Evolutionary conservation across 164 flowering plant genomes (phyloP).

Genomic region (Dillenia suffruticosa): DNA sequence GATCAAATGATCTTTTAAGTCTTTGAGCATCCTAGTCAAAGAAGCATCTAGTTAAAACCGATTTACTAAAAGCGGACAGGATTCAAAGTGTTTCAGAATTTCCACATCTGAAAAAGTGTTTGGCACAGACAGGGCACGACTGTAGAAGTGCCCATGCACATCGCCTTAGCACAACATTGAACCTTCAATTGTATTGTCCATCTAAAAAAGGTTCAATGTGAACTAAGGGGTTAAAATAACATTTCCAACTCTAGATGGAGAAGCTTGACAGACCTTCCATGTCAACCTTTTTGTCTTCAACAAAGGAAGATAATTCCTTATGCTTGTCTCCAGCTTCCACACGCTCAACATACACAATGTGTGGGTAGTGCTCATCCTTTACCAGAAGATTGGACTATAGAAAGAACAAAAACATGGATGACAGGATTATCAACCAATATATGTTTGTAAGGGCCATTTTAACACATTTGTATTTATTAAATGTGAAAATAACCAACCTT

Average conservation of each 20-base stretch:
- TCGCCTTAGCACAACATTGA: too few relatives aligned
- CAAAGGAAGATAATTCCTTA: slow-evolving; percentile 17
- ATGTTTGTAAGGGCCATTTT: neutral
- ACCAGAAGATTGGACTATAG: slow-evolving; percentile 58
- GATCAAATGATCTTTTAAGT: too few relatives aligned
- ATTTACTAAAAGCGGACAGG: too few relatives aligned
- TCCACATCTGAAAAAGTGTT: too few relatives aligned
- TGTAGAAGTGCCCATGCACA: too few relatives aligned
- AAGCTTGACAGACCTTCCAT: slow-evolving; percentile 62
- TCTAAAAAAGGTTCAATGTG: too few relatives aligned
- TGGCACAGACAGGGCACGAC: too few relatives aligned
- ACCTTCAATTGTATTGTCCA: too few relatives aligned
- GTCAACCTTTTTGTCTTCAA: slow-evolving; percentile 29
- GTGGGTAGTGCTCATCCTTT: slow-evolving; percentile 64
- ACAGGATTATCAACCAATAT: neutral
- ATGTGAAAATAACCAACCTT: slow-evolving; percentile 42
- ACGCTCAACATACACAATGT: slow-evolving; percentile 58
- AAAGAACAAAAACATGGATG: slow-evolving; percentile 6
- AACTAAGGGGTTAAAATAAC: too few relatives aligned
- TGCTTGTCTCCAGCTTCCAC: slow-evolving; percentile 16
- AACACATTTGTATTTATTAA: neutral
- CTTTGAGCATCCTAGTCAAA: too few relatives aligned
- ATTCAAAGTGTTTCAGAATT: too few relatives aligned
- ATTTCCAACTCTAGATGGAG: neutral
- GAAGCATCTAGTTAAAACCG: too few relatives aligned